Evolutionary conservation across 768 basidiomycete species (phyloP).

Genomic region (Auriculariales sp.): DNA sequence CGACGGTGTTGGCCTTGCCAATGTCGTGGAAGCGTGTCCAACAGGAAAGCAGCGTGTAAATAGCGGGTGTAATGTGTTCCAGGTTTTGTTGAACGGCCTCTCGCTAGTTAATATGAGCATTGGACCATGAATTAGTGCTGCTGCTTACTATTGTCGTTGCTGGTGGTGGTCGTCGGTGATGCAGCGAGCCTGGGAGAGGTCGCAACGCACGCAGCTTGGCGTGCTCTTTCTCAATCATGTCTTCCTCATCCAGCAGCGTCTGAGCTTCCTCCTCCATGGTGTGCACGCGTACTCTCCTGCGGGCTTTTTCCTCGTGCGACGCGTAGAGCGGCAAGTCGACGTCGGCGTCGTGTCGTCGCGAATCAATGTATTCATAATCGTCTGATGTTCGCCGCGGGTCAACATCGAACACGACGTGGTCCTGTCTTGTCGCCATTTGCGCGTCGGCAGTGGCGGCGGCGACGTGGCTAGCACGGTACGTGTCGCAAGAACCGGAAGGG

Average conservation of each 20-base stretch:
- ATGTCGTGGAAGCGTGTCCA: conserved; percentile 93
- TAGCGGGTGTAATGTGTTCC: conserved; percentile 59
- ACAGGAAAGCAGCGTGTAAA: conserved; percentile 89
- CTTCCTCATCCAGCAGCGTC: conserved; percentile 19
- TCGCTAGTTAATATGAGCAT: conserved; percentile 24
- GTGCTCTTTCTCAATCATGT: conserved; percentile 35
- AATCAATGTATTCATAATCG: no score
- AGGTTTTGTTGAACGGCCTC: conserved; percentile 72
- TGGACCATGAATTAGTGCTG: conserved; percentile 27
- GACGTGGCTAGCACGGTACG: no score
- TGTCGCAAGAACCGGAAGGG: no score
- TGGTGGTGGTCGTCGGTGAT: conserved; percentile 33
- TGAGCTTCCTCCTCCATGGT: not conserved
- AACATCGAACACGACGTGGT: no score
- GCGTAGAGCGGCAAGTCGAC: no score
- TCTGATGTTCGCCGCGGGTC: no score
- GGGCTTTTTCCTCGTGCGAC: conserved; percentile 34
- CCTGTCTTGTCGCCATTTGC: no score
- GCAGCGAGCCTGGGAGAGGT: conserved; percentile 1
- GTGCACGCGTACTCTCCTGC: conserved; percentile 26
- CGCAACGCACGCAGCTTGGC: conserved; percentile 7
- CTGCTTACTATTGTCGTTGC: conserved; percentile 19
- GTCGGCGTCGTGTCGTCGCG: no score
- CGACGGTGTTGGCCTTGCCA: conserved; percentile 72
- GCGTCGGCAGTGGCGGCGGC: no score